phyloP scores from a whole-genome alignment of 2,329 filamentous ascomycete genomes.

The Cladosporium sp. region DNA sequence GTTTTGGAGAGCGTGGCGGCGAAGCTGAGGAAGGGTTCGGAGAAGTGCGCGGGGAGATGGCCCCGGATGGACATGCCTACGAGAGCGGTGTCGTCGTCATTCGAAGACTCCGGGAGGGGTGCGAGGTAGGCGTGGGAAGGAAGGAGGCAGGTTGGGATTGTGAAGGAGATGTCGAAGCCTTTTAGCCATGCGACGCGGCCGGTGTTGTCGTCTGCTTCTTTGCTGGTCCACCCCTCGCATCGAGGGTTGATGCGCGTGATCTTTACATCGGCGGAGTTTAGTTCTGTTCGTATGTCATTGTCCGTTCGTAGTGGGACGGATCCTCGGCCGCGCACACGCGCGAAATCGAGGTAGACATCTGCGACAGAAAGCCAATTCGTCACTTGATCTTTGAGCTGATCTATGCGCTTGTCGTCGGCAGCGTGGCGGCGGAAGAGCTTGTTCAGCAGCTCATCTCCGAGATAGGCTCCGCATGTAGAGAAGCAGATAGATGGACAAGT shows the following conservation, averaged over 20 bases:
- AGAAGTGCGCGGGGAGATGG: slow-evolving; percentile 51
- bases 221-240: not conserved
- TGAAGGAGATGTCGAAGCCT: slow-evolving; percentile 47
- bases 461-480: slow-evolving; percentile 53
- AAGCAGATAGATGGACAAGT: slow-evolving; percentile 52
- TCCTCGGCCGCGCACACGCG: slow-evolving; percentile 46
- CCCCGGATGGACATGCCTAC: slow-evolving; percentile 50
- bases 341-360: slow-evolving; percentile 53
- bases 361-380: slow-evolving; percentile 53
- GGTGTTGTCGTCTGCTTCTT: not conserved
- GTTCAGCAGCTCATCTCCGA: slow-evolving; percentile 48
- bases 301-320: slow-evolving; percentile 51
- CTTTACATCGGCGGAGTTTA: not conserved
- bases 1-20: slow-evolving; percentile 58
- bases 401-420: slow-evolving; percentile 46
- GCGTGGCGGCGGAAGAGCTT: slow-evolving; percentile 54
- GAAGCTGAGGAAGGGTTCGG: slow-evolving; percentile 56
- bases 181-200: not conserved
- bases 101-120: slow-evolving; percentile 43
- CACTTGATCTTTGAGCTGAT: slow-evolving; percentile 48
- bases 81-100: slow-evolving; percentile 47
- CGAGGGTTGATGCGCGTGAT: not conserved
- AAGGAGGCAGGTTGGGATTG: slow-evolving; percentile 51
- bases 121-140: slow-evolving; percentile 58
- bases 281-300: slow-evolving; percentile 44